Evolutionary conservation across 441 rosid species (phyloP).

Genomic region (Erodium texanum): DNA sequence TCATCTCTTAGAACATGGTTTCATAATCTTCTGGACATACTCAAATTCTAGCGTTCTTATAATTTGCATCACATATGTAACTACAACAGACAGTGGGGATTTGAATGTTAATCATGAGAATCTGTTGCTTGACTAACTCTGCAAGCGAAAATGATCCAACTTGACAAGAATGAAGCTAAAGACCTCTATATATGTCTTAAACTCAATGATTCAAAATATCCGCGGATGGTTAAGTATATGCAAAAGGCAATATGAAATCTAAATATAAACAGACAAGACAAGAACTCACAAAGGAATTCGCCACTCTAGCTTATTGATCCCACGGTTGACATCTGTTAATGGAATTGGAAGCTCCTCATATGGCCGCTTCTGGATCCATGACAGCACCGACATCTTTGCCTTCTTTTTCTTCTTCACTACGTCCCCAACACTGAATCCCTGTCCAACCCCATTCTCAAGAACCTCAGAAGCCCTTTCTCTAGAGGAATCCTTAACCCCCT

Average conservation of each 20-base stretch:
- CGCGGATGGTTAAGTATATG: not conserved
- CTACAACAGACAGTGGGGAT: not conserved
- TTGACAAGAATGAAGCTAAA: not conserved
- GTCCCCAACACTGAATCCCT: conserved; percentile 23
- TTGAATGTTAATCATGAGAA: not conserved
- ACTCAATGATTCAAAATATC: not conserved
- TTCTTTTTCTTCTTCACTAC: conserved; percentile 41
- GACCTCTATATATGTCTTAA: not conserved
- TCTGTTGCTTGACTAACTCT: not conserved
- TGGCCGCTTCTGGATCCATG: conserved; percentile 59
- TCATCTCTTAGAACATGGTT: not conserved
- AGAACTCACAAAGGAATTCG: conserved; percentile 56
- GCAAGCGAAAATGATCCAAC: not conserved
- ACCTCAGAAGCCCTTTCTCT: conserved; percentile 11
- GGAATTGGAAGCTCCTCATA: conserved; percentile 41
- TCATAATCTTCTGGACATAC: no score
- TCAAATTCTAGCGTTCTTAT: not conserved
- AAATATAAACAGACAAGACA: not conserved
- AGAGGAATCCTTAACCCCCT: conserved; percentile 17
- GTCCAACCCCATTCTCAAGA: conserved; percentile 20
- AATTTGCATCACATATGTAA: not conserved
- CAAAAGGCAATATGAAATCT: not conserved
- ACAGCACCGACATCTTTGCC: conserved; percentile 16
- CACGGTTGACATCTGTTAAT: conserved; percentile 49
- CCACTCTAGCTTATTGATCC: conserved; percentile 48